A percentile compares a stretch with the other conserved stretches of the same genome.
Conservation (phyloP, 1,284 basidiomycete species). For the Apiotrichum laibachii region DNA sequence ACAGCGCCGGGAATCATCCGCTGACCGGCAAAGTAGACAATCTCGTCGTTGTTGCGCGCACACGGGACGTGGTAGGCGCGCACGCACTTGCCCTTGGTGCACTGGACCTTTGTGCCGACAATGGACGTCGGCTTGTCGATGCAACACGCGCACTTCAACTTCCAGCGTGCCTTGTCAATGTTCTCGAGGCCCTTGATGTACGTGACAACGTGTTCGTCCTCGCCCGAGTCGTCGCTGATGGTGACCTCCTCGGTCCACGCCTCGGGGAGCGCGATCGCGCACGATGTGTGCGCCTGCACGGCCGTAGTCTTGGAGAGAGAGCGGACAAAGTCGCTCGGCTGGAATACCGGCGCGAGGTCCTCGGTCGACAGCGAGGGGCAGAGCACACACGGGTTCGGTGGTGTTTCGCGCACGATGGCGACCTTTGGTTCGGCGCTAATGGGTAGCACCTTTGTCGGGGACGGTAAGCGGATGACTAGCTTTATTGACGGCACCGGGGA, state of each 20-base stretch:
- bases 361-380: slow-evolving; percentile 63
- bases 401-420: slow-evolving; percentile 2
- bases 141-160: slow-evolving; percentile 83
- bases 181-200: slow-evolving; percentile 73
- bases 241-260: slow-evolving; percentile 70
- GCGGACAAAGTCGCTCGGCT: slow-evolving; percentile 22
- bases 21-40: slow-evolving; percentile 27
- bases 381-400: slow-evolving; percentile 66
- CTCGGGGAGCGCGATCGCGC: slow-evolving; percentile 76
- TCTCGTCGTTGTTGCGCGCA: slow-evolving; percentile 54
- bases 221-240: slow-evolving; percentile 4
- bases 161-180: slow-evolving; percentile 86
- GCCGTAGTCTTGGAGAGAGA: slow-evolving; percentile 11
- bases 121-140: slow-evolving; percentile 63
- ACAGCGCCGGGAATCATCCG: background rate
- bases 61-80: slow-evolving; percentile 93
- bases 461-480: slow-evolving; percentile 1
- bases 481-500: background rate
- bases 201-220: slow-evolving; percentile 44
- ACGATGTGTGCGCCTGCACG: slow-evolving; percentile 59
- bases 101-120: slow-evolving; percentile 89
- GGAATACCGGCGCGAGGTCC: slow-evolving; percentile 61
- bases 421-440: slow-evolving; percentile 9
- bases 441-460: slow-evolving; percentile 6
- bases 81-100: slow-evolving; percentile 83